Percentiles rank a stretch among this genome's conserved stretches.
Evolutionary conservation across 208 protist genomes (phyloP).

Genomic region (Borovskyia barvae): DNA sequence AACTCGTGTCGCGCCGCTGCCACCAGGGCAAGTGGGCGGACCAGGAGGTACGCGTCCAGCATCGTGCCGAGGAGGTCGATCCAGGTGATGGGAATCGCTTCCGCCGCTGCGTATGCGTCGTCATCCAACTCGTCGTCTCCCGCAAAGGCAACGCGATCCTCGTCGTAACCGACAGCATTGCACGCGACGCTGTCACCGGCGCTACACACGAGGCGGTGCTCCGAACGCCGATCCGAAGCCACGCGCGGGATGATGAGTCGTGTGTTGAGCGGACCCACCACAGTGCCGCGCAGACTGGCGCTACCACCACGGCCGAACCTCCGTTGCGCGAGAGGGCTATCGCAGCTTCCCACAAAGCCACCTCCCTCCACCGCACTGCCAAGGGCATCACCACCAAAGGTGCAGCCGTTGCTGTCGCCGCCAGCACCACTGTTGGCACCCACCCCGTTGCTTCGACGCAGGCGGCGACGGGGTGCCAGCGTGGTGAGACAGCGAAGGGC

Average conservation of each 20-base stretch:
- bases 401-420: too few species aligned
- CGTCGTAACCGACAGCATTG: background rate
- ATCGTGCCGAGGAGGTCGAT: constrained; percentile 71
- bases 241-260: constrained; percentile 79
- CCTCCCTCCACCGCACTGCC: too few species aligned
- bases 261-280: constrained; percentile 30
- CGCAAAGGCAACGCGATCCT: constrained; percentile 18
- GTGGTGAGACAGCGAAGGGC: constrained; percentile 15
- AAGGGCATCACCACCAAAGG: too few species aligned
- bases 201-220: constrained; percentile 21
- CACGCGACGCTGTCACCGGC: background rate
- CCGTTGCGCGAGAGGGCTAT: background rate
- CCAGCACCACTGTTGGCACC: constrained; percentile 2
- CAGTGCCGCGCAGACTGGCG: constrained; percentile 15
- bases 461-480: constrained; percentile 9
- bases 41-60: constrained; percentile 59
- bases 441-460: constrained; percentile 8
- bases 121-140: constrained; percentile 10
- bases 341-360: background rate
- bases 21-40: constrained; percentile 70
- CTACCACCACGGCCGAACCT: background rate
- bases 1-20: constrained; percentile 46
- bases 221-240: constrained; percentile 27
- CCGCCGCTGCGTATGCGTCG: constrained; percentile 23
- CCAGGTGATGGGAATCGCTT: constrained; percentile 53